phyloP scores from a whole-genome alignment of 306 rosid genomes.

The Pterocarpus santalinus region DNA sequence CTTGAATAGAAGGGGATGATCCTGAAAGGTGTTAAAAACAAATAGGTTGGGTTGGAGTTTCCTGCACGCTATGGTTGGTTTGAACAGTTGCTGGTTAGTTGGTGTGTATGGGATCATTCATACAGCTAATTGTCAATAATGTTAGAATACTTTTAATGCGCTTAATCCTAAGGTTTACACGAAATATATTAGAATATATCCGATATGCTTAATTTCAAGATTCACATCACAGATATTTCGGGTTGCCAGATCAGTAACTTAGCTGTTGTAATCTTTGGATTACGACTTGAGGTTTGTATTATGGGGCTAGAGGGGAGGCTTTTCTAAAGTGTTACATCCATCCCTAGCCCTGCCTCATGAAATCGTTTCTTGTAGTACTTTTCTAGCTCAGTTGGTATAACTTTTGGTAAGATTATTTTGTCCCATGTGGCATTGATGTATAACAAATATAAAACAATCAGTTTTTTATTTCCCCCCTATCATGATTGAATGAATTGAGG shows the following conservation, averaged over 20 bases:
- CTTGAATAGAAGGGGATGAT: neutral
- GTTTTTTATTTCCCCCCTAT: neutral
- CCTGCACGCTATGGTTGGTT: slow-evolving; percentile 58
- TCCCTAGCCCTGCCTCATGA: neutral
- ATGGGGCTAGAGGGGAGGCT: neutral
- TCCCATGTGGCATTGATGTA: neutral
- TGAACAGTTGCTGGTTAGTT: slow-evolving; percentile 34
- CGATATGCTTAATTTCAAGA: neutral
- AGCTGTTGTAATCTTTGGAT: slow-evolving; percentile 11
- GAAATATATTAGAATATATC: slow-evolving; percentile 29
- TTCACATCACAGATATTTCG: slow-evolving; percentile 7
- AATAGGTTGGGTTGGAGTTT: slow-evolving; percentile 50
- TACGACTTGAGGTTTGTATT: neutral
- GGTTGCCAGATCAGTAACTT: slow-evolving; percentile 10
- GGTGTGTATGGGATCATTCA: slow-evolving; percentile 20
- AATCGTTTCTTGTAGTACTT: neutral
- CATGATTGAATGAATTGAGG: slow-evolving; percentile 10
- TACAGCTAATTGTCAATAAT: slow-evolving; percentile 30
- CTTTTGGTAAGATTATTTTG: slow-evolving; percentile 8
- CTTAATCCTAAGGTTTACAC: neutral
- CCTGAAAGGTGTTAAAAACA: slow-evolving; percentile 1
- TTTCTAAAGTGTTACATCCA: slow-evolving; percentile 12
- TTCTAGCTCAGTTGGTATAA: neutral
- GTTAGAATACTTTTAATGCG: slow-evolving; percentile 14
- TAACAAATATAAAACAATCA: neutral